Evolutionary conservation across 495 filamentous ascomycete species (phyloP), one percentile per base, ranked within the genome.

Genomic region (Venustampulla echinocandica): DNA sequence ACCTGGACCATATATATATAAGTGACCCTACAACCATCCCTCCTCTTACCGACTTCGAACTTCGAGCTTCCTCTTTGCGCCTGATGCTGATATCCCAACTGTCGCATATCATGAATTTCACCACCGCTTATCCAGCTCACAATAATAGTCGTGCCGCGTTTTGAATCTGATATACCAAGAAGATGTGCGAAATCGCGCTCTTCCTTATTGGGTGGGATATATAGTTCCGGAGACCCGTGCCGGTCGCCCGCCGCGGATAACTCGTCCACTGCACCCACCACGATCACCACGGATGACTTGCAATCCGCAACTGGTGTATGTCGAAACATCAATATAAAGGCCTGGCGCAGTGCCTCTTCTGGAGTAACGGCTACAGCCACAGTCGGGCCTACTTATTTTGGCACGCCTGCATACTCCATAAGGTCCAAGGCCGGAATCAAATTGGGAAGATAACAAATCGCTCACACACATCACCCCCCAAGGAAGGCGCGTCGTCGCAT

Each of bases 401-500:
- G 33, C 33, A 40, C n/a, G 10, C 3, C 18, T 19, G 11, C 18
- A n/a, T 10, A 6, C 34, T 13, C 20, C 9, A 17, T 18, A 32
- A 32, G 25, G 9, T 20, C 2, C 25, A 33, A 32, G 18, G 2
- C 4, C 20, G 18, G 27, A 25, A 10, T 32, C 11, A 18, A 18
- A 19, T 18, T n/a, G n/a, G n/a, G n/a, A n/a, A n/a, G n/a, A n/a
- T n/a, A n/a, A n/a, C n/a, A n/a, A n/a, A n/a, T n/a, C n/a, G n/a
- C n/a, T n/a, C n/a, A n/a, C n/a, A n/a, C n/a, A n/a, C n/a, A n/a
- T 47, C 35, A 40, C 14, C 41, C 42, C 9, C 52, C 53, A 20
- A 76, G 56, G 53, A 68, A 74, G 19, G 66, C 64, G 51, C 71
- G 77, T 43, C 84, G 68, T 46, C 83, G 72, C 56, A 77, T 71